Evolutionary conservation across 2,329 filamentous ascomycete species (phyloP), one percentile per base, ranked within the genome.

Genomic region (Claviceps capensis): DNA sequence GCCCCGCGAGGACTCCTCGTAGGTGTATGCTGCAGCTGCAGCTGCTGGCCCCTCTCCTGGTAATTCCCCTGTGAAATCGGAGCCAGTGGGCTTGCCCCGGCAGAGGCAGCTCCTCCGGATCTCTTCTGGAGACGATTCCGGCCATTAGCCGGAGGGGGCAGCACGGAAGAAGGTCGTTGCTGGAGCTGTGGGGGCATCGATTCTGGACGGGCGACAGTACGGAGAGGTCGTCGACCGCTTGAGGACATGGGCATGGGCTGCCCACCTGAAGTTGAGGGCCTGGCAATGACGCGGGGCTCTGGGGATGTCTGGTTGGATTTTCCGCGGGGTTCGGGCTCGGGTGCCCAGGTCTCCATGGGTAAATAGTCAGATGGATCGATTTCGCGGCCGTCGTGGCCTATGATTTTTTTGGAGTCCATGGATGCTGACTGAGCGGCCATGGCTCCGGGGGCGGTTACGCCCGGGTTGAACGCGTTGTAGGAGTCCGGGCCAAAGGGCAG

Each of bases 321-420:
- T 26, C 59, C 57, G 54, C 67, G 67, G 2, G 76, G 74, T 58
- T 86, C 83, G 0, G 85, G 85, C 60, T 89, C 85, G 0, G 85
- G 85, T 1, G 85, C 85, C 85, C 85, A 89, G 1, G 80, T 80
- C 52, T 86, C 81, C 63, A 88, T 78, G 0, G 86, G 86, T 14
- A 90, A 72, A 62, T 90, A 86, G 64, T 91, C 86, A 0, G 85
- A 88, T 1, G 86, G 86, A 61, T 91, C 86, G 52, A 91, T 77
- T 60, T 88, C 83, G 52, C 83, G 76, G 6, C 86, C 86, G 62
- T 88, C 85, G 56, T 85, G 76, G 1, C 81, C 85, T 50, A 89
- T 81, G 55, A 90, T 88, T 61, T 87, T 87, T 8, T 77, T 75
- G 0, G 73, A 68, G 50, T 81, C 78, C 56, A 74, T 70, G 49